Evolutionary conservation across 2,329 filamentous ascomycete species (phyloP).

Genomic region (Plenodomus lindquistii): DNA sequence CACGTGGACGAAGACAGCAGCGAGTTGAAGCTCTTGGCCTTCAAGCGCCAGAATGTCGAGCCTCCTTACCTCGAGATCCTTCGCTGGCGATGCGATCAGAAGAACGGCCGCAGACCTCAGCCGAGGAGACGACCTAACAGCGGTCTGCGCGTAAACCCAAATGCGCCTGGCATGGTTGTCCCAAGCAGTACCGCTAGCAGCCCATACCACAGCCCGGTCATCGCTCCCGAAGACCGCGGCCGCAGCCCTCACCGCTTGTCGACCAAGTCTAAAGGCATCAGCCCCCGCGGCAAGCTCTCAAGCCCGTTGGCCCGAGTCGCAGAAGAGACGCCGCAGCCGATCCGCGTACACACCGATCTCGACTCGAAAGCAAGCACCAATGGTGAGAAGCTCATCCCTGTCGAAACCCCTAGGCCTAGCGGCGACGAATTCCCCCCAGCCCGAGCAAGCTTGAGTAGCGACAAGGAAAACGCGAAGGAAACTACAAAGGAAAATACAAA

Average conservation of each 20-base stretch:
- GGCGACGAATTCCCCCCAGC: slow-evolving; percentile 35
- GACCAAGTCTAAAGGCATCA: slow-evolving; percentile 63
- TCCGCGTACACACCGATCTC: slow-evolving; percentile 43
- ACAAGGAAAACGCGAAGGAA: slow-evolving; percentile 38
- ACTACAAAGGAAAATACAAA: neutral
- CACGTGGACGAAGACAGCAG: slow-evolving; percentile 89
- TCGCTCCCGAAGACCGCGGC: slow-evolving; percentile 63
- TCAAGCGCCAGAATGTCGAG: slow-evolving; percentile 79
- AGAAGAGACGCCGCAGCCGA: slow-evolving; percentile 61
- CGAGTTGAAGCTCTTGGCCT: slow-evolving; percentile 90
- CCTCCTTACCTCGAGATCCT: slow-evolving; percentile 93
- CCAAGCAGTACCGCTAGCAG: slow-evolving; percentile 55
- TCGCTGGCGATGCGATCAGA: slow-evolving; percentile 93
- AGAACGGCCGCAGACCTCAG: slow-evolving; percentile 70
- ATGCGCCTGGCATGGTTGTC: slow-evolving; percentile 48
- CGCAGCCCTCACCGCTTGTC: slow-evolving; percentile 70
- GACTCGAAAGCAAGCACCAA: slow-evolving; percentile 31
- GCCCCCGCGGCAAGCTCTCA: slow-evolving; percentile 67
- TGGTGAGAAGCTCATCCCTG: slow-evolving; percentile 49
- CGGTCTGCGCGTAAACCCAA: slow-evolving; percentile 59
- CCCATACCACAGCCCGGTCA: slow-evolving; percentile 68
- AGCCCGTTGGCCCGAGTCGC: slow-evolving; percentile 75
- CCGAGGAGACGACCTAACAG: slow-evolving; percentile 51
- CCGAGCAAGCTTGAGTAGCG: slow-evolving; percentile 42
- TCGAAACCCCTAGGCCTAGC: slow-evolving; percentile 48